Evolutionary conservation across 495 filamentous ascomycete species (phyloP).

Genomic region (Lasiosphaeria hispida): DNA sequence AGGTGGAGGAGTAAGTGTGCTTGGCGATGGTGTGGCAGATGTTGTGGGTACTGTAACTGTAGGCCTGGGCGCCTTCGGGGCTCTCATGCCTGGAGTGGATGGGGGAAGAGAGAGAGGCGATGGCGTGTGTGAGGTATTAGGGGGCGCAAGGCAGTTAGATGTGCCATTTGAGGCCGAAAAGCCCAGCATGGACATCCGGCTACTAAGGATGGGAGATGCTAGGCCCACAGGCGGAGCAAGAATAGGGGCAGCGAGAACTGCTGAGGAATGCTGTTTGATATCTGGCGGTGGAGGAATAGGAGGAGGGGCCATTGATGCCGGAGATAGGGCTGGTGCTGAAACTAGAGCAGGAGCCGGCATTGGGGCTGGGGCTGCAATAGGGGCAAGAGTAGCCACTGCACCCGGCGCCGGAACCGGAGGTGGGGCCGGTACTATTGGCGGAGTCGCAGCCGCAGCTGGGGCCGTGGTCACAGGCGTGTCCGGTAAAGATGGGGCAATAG

Average conservation of each 20-base stretch:
- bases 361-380: too few relatives aligned
- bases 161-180: constrained; percentile 18
- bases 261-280: constrained; percentile 31
- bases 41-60: constrained; percentile 13
- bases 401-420: too few relatives aligned
- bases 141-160: constrained; percentile 43
- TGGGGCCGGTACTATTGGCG: too few relatives aligned
- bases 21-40: constrained; percentile 13
- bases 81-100: constrained; percentile 9
- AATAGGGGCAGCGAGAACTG: constrained; percentile 44
- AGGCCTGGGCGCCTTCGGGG: neutral
- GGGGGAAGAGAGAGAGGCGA: constrained; percentile 37
- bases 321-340: constrained; percentile 20
- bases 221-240: constrained; percentile 31
- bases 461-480: too few relatives aligned
- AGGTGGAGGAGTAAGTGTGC: constrained; percentile 7
- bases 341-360: neutral
- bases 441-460: too few relatives aligned
- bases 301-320: constrained; percentile 27
- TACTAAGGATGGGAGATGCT: constrained; percentile 20
- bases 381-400: too few relatives aligned
- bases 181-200: constrained; percentile 24
- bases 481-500: too few relatives aligned
- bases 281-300: constrained; percentile 30
- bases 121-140: constrained; percentile 41